Conservation (phyloP, 345 rosid species). For the Diplotaxis tenuifolia region DNA sequence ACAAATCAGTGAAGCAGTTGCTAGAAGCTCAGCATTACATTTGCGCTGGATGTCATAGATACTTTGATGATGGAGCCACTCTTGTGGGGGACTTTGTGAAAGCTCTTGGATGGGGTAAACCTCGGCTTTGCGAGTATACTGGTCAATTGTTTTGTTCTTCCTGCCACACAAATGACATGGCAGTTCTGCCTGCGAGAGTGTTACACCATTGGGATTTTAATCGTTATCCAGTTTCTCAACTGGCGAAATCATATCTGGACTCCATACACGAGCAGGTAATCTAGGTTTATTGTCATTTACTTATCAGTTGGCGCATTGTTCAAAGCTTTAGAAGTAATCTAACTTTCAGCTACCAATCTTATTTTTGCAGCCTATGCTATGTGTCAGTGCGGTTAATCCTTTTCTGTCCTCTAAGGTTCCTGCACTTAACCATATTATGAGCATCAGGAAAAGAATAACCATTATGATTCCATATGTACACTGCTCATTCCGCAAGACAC, state of each 20-base stretch:
- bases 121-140: constrained; percentile 85
- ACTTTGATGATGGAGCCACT: constrained; percentile 77
- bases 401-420: constrained; percentile 84
- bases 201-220: constrained; percentile 92
- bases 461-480: constrained; percentile 78
- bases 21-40: constrained; percentile 83
- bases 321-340: constrained; percentile 3
- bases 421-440: constrained; percentile 74
- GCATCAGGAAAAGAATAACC: constrained; percentile 67
- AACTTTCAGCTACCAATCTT: constrained; percentile 18
- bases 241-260: constrained; percentile 92
- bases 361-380: constrained; percentile 86
- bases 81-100: constrained; percentile 66
- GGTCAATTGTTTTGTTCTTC: constrained; percentile 88
- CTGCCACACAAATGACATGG: constrained; percentile 82
- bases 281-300: constrained; percentile 8
- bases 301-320: neutral
- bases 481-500: constrained; percentile 82
- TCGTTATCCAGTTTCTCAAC: constrained; percentile 72
- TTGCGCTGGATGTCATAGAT: constrained; percentile 90
- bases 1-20: constrained; percentile 67
- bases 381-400: constrained; percentile 96
- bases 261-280: constrained; percentile 89
- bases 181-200: constrained; percentile 87
- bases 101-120: constrained; percentile 90